Base-by-base conservation (phyloP, 192 early-diverging fungal species). In the Entomortierella lignicola region DNA sequence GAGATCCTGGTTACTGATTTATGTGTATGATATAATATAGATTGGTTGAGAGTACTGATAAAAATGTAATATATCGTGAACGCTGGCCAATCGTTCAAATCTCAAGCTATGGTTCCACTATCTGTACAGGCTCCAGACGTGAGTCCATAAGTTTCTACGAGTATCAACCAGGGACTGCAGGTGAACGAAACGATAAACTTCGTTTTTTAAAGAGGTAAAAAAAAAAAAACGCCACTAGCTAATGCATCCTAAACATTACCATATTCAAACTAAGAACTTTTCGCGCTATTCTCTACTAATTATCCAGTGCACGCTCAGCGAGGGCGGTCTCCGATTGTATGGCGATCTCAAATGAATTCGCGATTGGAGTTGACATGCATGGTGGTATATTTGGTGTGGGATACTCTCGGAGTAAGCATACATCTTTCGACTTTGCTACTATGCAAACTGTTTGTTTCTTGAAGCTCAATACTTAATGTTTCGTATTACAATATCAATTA, bases 61-160 rank as follows among this genome's bases (percentile, higher is more conserved):
- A n/a, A n/a, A 69, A 50, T n/a, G 75, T 67, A 25, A 18, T 39
- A 15, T 29, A 64, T 50, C 75, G 75, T 42, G 75, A 79, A 27
- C 75, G 75, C 2, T 79, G 75, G 75, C 75, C 75, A 0, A 79
- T 79, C 23, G 29, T 68, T 20, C 75, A 79, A 51, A 79, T 79
- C 3, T 79, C 75, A 34, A 79, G 11, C 20, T 41, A 54, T n/a
- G 75, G 67, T 7, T 52, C 37, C 31, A 79, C 66, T 66, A 70
- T 79, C 44, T 65, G 67, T 26, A 79, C 75, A 21, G 75, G 75
- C 6, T 79, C 75, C 18, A 53, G 63, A 48, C 67, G 75, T 0
- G 75, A 79, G 37, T 63, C 67, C 10, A 69, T 70, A 11, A 66
- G 47, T 31, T 79, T 79, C 63, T 79, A 79, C n/a, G 75, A 70